phyloP scores from a whole-genome alignment of 2,329 filamentous ascomycete species.

The Domatiomyces globalis region DNA sequence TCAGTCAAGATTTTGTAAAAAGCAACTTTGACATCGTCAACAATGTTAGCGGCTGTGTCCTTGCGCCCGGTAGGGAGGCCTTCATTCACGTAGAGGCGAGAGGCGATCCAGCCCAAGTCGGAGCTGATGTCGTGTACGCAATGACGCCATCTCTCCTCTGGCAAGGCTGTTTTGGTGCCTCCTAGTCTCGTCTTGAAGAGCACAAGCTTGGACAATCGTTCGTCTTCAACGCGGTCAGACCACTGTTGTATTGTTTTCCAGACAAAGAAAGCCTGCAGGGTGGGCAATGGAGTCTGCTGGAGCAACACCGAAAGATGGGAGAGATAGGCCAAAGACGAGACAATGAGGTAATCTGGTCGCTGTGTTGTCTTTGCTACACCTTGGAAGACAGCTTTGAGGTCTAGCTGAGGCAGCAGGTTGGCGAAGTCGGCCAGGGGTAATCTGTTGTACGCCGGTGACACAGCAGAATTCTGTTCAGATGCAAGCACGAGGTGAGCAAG shows the following conservation, averaged over 20 bases:
- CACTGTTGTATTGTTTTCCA: constrained; percentile 48
- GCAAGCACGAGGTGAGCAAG: constrained; percentile 45
- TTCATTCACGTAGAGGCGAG: constrained; percentile 54
- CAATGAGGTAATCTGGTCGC: constrained; percentile 40
- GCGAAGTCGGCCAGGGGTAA: constrained; percentile 41
- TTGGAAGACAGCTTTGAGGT: constrained; percentile 38
- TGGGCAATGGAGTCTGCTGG: constrained; percentile 37
- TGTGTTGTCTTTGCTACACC: constrained; percentile 38
- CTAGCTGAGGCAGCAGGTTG: constrained; percentile 41
- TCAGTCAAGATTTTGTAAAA: constrained; percentile 46
- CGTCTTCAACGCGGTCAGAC: constrained; percentile 40
- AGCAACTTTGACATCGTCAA: constrained; percentile 52
- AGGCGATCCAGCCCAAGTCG: constrained; percentile 51
- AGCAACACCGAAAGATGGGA: constrained; percentile 43
- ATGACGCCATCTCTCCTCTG: constrained; percentile 50
- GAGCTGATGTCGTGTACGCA: constrained; percentile 44
- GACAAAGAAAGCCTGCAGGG: constrained; percentile 45
- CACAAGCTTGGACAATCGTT: constrained; percentile 43
- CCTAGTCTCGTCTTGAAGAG: constrained; percentile 45
- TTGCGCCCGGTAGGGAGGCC: constrained; percentile 34
- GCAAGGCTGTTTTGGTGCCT: constrained; percentile 40
- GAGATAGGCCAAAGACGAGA: constrained; percentile 46
- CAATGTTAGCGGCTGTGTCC: constrained; percentile 50
- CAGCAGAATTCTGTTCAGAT: constrained; percentile 43
- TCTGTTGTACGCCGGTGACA: constrained; percentile 52